Base-by-base conservation (phyloP, 768 basidiomycete genomes). In the Boletus sp. region DNA sequence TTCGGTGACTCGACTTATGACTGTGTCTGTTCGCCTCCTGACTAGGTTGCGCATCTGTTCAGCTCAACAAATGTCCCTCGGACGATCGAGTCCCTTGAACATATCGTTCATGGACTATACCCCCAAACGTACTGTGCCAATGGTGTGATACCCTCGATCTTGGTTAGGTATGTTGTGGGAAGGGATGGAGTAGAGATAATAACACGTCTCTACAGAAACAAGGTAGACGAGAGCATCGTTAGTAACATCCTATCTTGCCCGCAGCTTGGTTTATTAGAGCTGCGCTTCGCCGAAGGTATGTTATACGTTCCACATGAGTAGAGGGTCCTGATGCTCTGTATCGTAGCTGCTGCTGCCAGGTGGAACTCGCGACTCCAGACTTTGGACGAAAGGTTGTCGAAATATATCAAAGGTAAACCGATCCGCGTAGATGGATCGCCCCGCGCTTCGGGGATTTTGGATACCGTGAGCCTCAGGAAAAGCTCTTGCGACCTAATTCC, bases 31-130 rank as follows among this genome's bases (percentile, higher is more conserved):
- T 29, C 7, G 27, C 32, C 29, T 40, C 10, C 25, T 54, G 44
- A 50, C 29, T 8, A 4, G 13, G 33, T 37, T 27, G 14, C 17
- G 7, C 38, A 25, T 51, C 51, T 33, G 27, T 52, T 9, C 47
- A 84, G 85, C 44, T 86, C 82, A 15, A 93, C 90, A 2, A 87
- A 88, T 63, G 82, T 93, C 67, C 81, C 88, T 0, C 77, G 90
- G 33, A 91, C 89, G 6, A 83, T 85, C 15, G 87, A 91, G 60
- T 84, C 84, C 0, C 70, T 90, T 17, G 84, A 87, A 59, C 83
- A 92, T 58, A 75, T 91, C 34, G 74, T 88, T n/a, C 77, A 83
- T 47, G 89, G 89, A 1, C 66, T 93, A 44, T 92, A 90, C 61
- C 87, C 86, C 2, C 69, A 72, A 7, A 57, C 69, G 5, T 81